phyloP scores from a whole-genome alignment of 2,329 filamentous ascomycete genomes.

The Apiospora arundinis region DNA sequence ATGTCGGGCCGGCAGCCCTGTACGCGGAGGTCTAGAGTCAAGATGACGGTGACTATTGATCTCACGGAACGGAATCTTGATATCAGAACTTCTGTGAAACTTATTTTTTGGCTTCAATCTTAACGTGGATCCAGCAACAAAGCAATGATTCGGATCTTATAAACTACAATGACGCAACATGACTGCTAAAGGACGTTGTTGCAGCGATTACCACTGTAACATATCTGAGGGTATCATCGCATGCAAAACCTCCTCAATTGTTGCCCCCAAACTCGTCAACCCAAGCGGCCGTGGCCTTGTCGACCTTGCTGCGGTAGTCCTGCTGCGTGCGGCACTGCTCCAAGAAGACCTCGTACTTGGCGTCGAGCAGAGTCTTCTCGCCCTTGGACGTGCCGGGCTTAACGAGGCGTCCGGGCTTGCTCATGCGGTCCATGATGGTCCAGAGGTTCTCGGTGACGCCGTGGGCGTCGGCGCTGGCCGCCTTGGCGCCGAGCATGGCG shows the following conservation, averaged over 20 bases:
- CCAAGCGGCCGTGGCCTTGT: slow-evolving; percentile 60
- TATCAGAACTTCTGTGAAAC: not conserved
- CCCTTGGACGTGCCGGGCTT: slow-evolving; percentile 73
- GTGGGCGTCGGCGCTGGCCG: slow-evolving; percentile 80
- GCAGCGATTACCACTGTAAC: not conserved
- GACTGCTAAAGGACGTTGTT: not conserved
- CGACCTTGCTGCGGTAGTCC: slow-evolving; percentile 78
- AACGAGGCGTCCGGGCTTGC: slow-evolving; percentile 87
- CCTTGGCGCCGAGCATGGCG: slow-evolving; percentile 96
- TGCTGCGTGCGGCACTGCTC: slow-evolving; percentile 90
- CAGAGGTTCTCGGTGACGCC: slow-evolving; percentile 87
- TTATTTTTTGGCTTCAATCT: not conserved
- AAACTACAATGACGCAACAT: not conserved
- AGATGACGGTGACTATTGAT: not conserved
- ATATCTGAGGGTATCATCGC: not conserved
- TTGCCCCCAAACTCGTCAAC: slow-evolving; percentile 26
- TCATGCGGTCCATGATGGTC: slow-evolving; percentile 98
- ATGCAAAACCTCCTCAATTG: not conserved
- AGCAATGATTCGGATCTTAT: not conserved
- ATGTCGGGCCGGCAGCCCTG: not conserved
- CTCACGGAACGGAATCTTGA: not conserved
- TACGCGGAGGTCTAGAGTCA: too few species aligned
- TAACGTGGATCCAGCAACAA: not conserved
- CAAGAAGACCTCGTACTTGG: slow-evolving; percentile 95
- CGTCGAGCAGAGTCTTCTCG: slow-evolving; percentile 80